Conservation (phyloP, 345 rosid genomes). For the Cardamine chenopodiifolia region DNA sequence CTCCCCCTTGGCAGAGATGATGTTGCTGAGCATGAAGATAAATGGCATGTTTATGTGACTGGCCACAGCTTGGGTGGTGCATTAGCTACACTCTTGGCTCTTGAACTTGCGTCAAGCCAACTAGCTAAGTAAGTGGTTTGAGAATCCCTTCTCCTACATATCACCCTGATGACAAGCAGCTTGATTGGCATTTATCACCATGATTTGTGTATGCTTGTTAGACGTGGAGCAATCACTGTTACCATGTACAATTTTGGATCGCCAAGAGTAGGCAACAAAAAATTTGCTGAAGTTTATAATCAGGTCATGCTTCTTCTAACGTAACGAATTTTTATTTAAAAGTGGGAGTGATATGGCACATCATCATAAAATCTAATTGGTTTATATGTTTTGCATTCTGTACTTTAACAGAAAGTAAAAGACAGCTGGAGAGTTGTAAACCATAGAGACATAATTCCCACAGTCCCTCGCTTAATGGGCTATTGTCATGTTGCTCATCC, state of each 20-base stretch:
- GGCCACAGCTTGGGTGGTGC: slow-evolving; percentile 99
- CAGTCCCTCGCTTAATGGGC: slow-evolving; percentile 95
- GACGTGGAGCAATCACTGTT: slow-evolving; percentile 68
- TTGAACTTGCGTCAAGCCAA: slow-evolving; percentile 92
- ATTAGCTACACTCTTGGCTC: slow-evolving; percentile 84
- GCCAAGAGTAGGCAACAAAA: slow-evolving; percentile 94
- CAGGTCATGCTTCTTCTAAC: slow-evolving; percentile 52
- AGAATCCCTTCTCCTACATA: slow-evolving; percentile 16
- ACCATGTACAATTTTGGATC: slow-evolving; percentile 98
- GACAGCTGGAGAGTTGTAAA: slow-evolving; percentile 97
- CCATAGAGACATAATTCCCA: slow-evolving; percentile 97
- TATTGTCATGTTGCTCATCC: slow-evolving; percentile 97
- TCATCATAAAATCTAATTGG: not conserved
- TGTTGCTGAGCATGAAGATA: slow-evolving; percentile 46
- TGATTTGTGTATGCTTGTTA: slow-evolving; percentile 40
- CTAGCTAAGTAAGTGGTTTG: slow-evolving; percentile 64
- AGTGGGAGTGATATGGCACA: slow-evolving; percentile 8
- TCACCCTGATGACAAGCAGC: not conserved
- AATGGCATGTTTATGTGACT: slow-evolving; percentile 91
- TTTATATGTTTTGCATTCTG: slow-evolving; percentile 19
- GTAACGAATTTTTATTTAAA: slow-evolving; percentile 15
- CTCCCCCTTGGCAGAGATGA: slow-evolving; percentile 55
- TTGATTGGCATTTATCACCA: slow-evolving; percentile 9
- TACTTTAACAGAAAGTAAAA: slow-evolving; percentile 69
- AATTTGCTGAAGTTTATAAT: slow-evolving; percentile 81